phyloP scores from a whole-genome alignment of 768 basidiomycete species.

The Atractiella rhizophila region DNA sequence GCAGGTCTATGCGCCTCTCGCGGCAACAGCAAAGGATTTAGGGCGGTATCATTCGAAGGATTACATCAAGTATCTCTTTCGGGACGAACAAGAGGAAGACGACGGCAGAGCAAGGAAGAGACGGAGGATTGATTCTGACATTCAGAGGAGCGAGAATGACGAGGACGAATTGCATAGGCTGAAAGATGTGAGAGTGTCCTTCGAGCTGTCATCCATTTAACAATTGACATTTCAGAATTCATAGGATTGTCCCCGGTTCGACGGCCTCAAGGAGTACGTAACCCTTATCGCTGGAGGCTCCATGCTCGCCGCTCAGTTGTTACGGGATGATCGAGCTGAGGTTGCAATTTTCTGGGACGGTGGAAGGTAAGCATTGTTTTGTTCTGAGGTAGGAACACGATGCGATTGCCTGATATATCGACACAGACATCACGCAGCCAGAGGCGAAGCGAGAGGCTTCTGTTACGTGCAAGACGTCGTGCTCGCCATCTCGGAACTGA shows the following conservation, averaged over 20 bases:
- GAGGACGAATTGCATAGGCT: slow-evolving; percentile 29
- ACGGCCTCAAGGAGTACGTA: slow-evolving; percentile 41
- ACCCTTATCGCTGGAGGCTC: slow-evolving; percentile 48
- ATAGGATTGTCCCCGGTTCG: slow-evolving; percentile 65
- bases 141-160: slow-evolving; percentile 1
- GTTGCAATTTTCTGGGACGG: slow-evolving; percentile 76
- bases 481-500: slow-evolving; percentile 49
- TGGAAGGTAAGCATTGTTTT: slow-evolving; percentile 32
- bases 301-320: slow-evolving; percentile 40
- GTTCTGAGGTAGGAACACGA: background rate
- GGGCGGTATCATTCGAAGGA: slow-evolving; percentile 41
- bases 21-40: slow-evolving; percentile 36
- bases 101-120: too few species aligned
- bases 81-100: too few species aligned
- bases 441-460: slow-evolving; percentile 56
- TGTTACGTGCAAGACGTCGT: slow-evolving; percentile 85
- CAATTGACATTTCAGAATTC: background rate
- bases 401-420: background rate
- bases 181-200: slow-evolving; percentile 29
- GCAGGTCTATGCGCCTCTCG: slow-evolving; percentile 29
- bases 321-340: slow-evolving; percentile 31
- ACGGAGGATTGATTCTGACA: background rate
- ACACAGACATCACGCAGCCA: slow-evolving; percentile 54
- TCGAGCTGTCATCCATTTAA: background rate
- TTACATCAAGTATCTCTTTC: slow-evolving; percentile 48